These are phyloP conservation scores for Kokia cookei DNA, from an alignment of 441 rosid genomes.

Conservation along the genomic window DNA sequence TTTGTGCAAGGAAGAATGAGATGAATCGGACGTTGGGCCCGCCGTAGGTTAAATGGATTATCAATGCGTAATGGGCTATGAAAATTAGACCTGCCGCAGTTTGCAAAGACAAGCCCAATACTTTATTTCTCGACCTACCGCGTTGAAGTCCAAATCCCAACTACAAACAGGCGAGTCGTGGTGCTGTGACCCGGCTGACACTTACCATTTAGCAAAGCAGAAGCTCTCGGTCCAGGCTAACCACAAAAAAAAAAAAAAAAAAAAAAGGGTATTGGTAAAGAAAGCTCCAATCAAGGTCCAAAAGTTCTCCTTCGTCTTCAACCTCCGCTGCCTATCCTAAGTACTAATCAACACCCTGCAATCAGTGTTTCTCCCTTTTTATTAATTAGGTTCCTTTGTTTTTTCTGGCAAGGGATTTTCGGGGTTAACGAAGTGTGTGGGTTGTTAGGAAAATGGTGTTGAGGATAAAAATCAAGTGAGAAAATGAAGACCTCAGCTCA, in stretches of 20 bases:
- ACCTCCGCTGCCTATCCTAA: slow-evolving; percentile 16
- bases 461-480: slow-evolving; percentile 26
- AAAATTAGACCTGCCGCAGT: too few relatives aligned
- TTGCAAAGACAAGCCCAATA: too few relatives aligned
- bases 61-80: too few relatives aligned
- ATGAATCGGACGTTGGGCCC: too few relatives aligned
- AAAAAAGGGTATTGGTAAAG: slow-evolving; percentile 34
- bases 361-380: slow-evolving; percentile 10
- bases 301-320: slow-evolving; percentile 22
- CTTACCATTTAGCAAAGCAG: neutral
- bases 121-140: neutral
- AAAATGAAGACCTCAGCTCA: slow-evolving; percentile 31
- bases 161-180: neutral
- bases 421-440: neutral
- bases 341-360: slow-evolving; percentile 3
- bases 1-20: too few relatives aligned
- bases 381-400: neutral
- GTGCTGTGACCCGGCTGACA: neutral
- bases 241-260: neutral
- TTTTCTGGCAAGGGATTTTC: neutral
- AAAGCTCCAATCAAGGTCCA: slow-evolving; percentile 27
- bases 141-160: neutral
- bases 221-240: neutral
- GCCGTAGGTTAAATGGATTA: too few relatives aligned
- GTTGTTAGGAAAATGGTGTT: slow-evolving; percentile 32